phyloP scores from a whole-genome alignment of 1,139 yeast genomes.

The Yamadazyma atlantica region DNA sequence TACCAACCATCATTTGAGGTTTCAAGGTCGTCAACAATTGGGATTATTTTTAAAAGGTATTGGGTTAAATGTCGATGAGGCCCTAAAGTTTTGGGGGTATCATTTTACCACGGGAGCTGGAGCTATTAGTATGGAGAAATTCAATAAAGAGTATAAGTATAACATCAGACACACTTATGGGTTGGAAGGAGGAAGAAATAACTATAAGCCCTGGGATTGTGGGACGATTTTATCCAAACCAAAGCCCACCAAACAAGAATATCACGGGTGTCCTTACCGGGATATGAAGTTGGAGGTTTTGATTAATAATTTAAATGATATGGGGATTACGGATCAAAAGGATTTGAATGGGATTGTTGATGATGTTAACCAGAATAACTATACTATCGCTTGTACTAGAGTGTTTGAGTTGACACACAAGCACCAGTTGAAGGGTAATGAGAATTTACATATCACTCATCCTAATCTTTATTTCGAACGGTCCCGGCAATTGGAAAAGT shows the following conservation, averaged over 20 bases:
- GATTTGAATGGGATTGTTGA: constrained; percentile 64
- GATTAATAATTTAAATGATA: constrained; percentile 50
- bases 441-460: constrained; percentile 63
- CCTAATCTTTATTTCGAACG: constrained; percentile 89
- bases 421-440: constrained; percentile 45
- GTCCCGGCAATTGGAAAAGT: constrained; percentile 47
- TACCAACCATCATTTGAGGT: constrained; percentile 70
- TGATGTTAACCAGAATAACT: constrained; percentile 64
- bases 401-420: constrained; percentile 83
- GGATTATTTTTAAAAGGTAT: constrained; percentile 84
- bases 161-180: constrained; percentile 89
- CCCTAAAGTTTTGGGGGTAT: constrained; percentile 78
- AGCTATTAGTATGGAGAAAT: constrained; percentile 63
- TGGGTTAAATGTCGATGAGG: constrained; percentile 85
- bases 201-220: constrained; percentile 87
- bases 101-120: constrained; percentile 57
- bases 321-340: constrained; percentile 70
- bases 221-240: constrained; percentile 72
- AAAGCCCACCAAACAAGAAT: constrained; percentile 68
- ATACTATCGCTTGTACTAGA: constrained; percentile 84
- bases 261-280: constrained; percentile 92
- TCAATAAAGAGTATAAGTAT: constrained; percentile 84
- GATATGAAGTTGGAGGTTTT: constrained; percentile 67
- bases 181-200: constrained; percentile 83
- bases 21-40: constrained; percentile 82